phyloP scores from a whole-genome alignment of 2,329 filamentous ascomycete species.

The Penicillium sp. region DNA sequence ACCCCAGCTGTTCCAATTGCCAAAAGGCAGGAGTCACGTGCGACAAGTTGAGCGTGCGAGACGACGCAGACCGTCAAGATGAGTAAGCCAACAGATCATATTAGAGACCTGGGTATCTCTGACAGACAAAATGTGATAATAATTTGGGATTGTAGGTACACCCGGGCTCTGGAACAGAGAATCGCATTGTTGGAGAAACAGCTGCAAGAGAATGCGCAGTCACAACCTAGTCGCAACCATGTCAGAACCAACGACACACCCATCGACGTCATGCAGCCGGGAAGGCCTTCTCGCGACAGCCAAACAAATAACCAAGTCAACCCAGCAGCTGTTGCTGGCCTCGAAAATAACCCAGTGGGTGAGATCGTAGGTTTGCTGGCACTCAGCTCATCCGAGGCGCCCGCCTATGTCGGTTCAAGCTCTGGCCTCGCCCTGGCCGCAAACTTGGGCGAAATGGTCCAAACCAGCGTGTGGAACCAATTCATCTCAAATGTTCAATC shows the following conservation, averaged over 20 bases:
- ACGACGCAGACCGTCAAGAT: conserved; percentile 33
- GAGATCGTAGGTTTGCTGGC: conserved; percentile 49
- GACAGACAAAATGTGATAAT: background rate
- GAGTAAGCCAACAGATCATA: conserved; percentile 21
- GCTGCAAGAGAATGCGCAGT: conserved; percentile 16
- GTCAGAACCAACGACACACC: too few relatives aligned
- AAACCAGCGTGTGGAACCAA: conserved; percentile 51
- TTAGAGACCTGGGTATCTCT: background rate
- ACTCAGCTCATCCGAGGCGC: conserved; percentile 41
- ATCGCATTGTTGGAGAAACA: conserved; percentile 39
- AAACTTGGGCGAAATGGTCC: conserved; percentile 50
- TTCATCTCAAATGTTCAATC: conserved; percentile 32
- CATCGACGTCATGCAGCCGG: conserved; percentile 12
- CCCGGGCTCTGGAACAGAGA: conserved; percentile 39
- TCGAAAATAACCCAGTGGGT: conserved; percentile 32
- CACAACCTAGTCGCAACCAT: conserved; percentile 7
- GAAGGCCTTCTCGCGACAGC: conserved; percentile 20
- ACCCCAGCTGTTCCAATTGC: conserved; percentile 43
- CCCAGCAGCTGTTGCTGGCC: conserved; percentile 11
- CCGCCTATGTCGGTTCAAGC: conserved; percentile 47
- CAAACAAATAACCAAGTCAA: conserved; percentile 13
- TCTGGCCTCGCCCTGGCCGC: conserved; percentile 46
- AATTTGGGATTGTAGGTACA: conserved; percentile 30
- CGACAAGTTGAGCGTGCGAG: conserved; percentile 39
- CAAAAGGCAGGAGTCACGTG: conserved; percentile 38